Percentiles rank a stretch among this genome's conserved stretches.
These are phyloP conservation scores for Rhododendron ferrugineum DNA, from an alignment of 148 eudicot genomes.

Conservation along the genomic window DNA sequence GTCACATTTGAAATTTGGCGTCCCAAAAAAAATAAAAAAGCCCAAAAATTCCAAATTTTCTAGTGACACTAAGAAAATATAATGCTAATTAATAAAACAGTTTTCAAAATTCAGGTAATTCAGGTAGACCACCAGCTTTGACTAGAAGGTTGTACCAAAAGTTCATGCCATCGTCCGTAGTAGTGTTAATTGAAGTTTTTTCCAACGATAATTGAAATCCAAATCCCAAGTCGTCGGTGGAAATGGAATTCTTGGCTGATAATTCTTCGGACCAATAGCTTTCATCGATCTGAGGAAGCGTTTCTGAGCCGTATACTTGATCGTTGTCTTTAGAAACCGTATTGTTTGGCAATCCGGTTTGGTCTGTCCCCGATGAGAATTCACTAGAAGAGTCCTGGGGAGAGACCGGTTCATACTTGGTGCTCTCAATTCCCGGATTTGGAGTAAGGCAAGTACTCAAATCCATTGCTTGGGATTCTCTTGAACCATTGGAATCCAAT, in stretches of 20 bases:
- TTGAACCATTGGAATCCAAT: slow-evolving; percentile 8
- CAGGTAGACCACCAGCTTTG: slow-evolving; percentile 27
- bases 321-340: neutral
- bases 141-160: slow-evolving; percentile 51
- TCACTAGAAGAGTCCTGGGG: slow-evolving; percentile 38
- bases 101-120: slow-evolving; percentile 43
- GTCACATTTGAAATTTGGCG: slow-evolving; percentile 1
- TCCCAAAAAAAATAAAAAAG: too few species aligned
- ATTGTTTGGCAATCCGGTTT: slow-evolving; percentile 15
- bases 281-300: slow-evolving; percentile 42
- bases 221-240: neutral
- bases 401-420: slow-evolving; percentile 4
- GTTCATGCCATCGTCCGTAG: slow-evolving; percentile 19
- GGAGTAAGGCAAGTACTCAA: neutral
- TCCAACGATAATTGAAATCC: neutral
- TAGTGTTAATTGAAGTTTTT: neutral
- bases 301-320: slow-evolving; percentile 17
- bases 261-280: slow-evolving; percentile 46
- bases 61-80: too few species aligned
- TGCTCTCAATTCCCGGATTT: neutral
- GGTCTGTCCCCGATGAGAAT: slow-evolving; percentile 33
- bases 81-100: neutral
- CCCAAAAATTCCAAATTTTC: neutral
- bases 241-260: slow-evolving; percentile 3
- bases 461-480: neutral